A percentile compares a stretch with the other conserved stretches of the same genome.
Evolutionary conservation across 2,329 filamentous ascomycete genomes (phyloP).

Genomic region (Tolypocladium sp.): DNA sequence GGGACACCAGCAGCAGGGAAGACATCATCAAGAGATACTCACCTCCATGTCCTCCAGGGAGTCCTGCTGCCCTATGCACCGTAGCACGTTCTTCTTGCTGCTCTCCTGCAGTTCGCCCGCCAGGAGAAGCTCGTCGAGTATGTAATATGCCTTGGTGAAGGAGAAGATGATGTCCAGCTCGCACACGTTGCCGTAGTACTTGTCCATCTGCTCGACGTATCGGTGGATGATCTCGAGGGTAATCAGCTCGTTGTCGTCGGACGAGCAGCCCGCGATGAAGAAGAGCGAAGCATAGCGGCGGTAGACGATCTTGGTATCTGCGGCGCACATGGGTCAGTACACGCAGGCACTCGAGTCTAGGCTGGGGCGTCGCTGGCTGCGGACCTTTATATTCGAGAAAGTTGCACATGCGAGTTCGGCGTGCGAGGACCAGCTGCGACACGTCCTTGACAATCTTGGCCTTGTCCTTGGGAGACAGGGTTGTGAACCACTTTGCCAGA

Average conservation of each 20-base stretch:
- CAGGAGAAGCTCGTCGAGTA: slow-evolving; percentile 89
- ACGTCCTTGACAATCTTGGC: slow-evolving; percentile 99
- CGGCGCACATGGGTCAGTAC: not conserved
- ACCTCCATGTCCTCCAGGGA: slow-evolving; percentile 99
- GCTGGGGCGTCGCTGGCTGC: slow-evolving; percentile 5
- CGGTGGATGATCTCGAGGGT: slow-evolving; percentile 97
- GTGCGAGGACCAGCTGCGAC: slow-evolving; percentile 89
- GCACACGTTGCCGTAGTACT: slow-evolving; percentile 99
- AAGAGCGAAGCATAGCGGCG: slow-evolving; percentile 97
- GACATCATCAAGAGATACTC: slow-evolving; percentile 33
- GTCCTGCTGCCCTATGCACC: slow-evolving; percentile 95
- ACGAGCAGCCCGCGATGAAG: slow-evolving; percentile 95
- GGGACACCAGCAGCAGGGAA: slow-evolving; percentile 2
- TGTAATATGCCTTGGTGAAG: slow-evolving; percentile 99
- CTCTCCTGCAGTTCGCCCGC: slow-evolving; percentile 97
- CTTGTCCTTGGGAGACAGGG: slow-evolving; percentile 93
- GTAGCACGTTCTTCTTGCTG: slow-evolving; percentile 96
- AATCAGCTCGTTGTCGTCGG: slow-evolving; percentile 97
- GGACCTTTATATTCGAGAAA: slow-evolving; percentile 98
- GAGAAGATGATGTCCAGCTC: slow-evolving; percentile 99
- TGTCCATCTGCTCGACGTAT: slow-evolving; percentile 99
- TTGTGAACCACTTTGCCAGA: slow-evolving; percentile 99
- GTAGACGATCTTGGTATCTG: slow-evolving; percentile 98
- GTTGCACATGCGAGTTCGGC: slow-evolving; percentile 98
- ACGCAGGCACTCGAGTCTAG: not conserved